Conservation (phyloP, 345 rosid species). For the Ceriops tagal region DNA sequence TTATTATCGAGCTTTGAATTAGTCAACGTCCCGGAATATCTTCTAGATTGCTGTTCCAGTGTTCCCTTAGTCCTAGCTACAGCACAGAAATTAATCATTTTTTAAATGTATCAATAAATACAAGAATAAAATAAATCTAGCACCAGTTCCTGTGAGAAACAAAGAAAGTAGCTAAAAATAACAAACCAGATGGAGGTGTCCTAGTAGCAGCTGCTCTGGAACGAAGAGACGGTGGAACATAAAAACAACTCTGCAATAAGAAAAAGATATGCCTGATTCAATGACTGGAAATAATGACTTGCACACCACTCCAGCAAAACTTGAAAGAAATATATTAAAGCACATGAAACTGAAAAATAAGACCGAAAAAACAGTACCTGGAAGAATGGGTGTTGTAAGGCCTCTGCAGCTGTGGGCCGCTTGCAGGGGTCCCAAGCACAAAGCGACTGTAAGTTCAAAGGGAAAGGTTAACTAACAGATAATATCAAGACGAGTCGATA, state of each 20-base stretch:
- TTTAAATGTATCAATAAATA: too few species aligned
- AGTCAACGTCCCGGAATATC: constrained; percentile 40
- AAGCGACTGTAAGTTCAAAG: constrained; percentile 47
- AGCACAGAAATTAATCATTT: neutral
- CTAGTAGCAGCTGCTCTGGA: constrained; percentile 43
- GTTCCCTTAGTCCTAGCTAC: constrained; percentile 53
- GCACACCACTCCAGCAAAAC: neutral
- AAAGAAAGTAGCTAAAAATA: neutral
- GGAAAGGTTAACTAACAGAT: neutral
- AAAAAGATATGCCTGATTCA: neutral
- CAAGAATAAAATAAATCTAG: neutral
- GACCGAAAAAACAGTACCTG: constrained; percentile 39
- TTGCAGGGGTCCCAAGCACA: constrained; percentile 95
- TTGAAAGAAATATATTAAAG: neutral
- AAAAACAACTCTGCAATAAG: constrained; percentile 69
- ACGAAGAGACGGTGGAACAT: constrained; percentile 86
- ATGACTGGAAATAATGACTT: neutral
- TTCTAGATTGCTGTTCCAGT: constrained; percentile 50
- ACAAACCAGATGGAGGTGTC: constrained; percentile 71
- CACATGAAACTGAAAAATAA: neutral
- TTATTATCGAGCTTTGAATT: constrained; percentile 41
- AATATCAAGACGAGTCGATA: neutral
- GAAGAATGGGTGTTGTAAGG: constrained; percentile 91
- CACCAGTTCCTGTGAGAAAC: neutral
- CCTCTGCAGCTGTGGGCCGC: constrained; percentile 86